Conservation (phyloP, 1,139 yeast species). For the Protomyces inundatus region DNA sequence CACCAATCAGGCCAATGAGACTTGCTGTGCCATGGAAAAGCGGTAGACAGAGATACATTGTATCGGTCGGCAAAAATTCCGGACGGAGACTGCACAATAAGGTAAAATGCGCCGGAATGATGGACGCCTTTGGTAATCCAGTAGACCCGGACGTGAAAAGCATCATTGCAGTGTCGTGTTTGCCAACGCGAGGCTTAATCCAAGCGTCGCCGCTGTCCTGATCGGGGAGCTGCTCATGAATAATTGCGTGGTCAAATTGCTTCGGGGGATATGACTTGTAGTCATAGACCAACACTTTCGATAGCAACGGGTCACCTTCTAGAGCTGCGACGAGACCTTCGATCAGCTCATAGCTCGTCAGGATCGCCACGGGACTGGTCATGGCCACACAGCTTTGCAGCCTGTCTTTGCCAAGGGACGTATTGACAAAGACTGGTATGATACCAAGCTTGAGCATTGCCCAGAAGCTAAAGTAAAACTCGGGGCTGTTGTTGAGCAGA, state of each 20-base stretch:
- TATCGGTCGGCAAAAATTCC: slow-evolving; percentile 93
- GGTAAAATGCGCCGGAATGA: not conserved
- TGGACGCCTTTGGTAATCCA: slow-evolving; percentile 75
- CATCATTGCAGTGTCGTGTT: slow-evolving; percentile 55
- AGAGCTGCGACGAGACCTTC: not conserved
- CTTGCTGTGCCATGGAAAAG: slow-evolving; percentile 65
- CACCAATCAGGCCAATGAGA: slow-evolving; percentile 54
- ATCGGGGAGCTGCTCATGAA: not conserved
- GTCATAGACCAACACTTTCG: not conserved
- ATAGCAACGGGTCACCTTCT: not conserved
- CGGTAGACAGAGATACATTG: slow-evolving; percentile 57
- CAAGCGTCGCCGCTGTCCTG: not conserved
- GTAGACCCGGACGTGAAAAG: slow-evolving; percentile 94
- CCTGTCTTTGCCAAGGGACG: not conserved
- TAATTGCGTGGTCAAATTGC: not conserved
- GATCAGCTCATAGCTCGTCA: not conserved
- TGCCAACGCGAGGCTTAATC: not conserved
- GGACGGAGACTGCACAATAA: not conserved
- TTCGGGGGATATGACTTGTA: not conserved
- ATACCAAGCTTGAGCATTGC: not conserved
- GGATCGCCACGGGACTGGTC: not conserved
- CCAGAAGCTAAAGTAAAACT: not conserved
- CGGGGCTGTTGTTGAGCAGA: not conserved
- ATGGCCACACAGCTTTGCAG: not conserved
- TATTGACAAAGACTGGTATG: not conserved